Percentiles rank a stretch among this genome's conserved stretches.
Evolutionary conservation across 257 asterid species (phyloP).

Genomic region (Nicotiana tabacum): DNA sequence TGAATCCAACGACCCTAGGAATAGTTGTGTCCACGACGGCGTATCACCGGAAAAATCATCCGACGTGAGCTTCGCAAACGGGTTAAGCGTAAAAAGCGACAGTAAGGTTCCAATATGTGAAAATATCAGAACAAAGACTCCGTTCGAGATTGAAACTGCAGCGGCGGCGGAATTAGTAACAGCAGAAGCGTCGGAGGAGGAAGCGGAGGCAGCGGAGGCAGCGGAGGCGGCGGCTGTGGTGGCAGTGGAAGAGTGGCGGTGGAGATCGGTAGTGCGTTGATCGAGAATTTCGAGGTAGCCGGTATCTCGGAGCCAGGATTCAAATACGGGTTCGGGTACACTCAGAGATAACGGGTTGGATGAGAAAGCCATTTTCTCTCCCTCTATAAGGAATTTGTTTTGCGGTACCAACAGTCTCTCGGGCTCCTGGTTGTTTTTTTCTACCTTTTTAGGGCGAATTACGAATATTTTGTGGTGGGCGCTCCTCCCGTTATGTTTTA

Average conservation of each 20-base stretch:
- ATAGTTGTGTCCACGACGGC: conserved; percentile 71
- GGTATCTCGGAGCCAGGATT: conserved; percentile 86
- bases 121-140: conserved; percentile 36
- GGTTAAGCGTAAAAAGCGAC: conserved; percentile 70
- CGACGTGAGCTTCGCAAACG: conserved; percentile 72
- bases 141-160: conserved; percentile 25
- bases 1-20: conserved; percentile 60
- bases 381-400: not conserved
- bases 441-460: not conserved
- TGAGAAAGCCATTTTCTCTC: conserved; percentile 48
- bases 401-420: not conserved
- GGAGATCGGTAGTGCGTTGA: conserved; percentile 81
- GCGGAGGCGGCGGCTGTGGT: conserved; percentile 15
- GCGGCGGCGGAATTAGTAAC: conserved; percentile 16
- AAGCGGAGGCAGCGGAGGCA: conserved; percentile 10
- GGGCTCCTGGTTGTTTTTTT: not conserved
- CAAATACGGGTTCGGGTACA: conserved; percentile 81
- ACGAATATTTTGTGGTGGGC: no score
- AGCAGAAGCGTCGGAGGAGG: conserved; percentile 13
- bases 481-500: no score
- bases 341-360: conserved; percentile 82
- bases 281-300: conserved; percentile 83
- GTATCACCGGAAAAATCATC: conserved; percentile 66
- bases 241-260: conserved; percentile 51
- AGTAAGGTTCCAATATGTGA: conserved; percentile 54